These are phyloP conservation scores for Asterella californica DNA, from an alignment of 225 moss, liverwort and hornwort species.

Conservation along the genomic window DNA sequence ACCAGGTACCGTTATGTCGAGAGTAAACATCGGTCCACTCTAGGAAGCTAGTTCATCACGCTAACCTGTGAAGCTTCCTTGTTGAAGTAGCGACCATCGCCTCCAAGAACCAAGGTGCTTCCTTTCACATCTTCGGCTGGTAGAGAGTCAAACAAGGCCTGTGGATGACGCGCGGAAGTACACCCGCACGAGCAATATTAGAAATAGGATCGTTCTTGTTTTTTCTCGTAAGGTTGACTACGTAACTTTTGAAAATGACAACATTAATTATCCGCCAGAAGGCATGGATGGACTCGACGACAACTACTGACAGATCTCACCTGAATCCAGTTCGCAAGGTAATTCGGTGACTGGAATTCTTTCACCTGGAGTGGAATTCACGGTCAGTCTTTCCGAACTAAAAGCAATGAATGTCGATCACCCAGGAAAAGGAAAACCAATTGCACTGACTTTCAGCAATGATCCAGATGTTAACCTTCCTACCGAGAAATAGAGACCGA, in stretches of 20 bases:
- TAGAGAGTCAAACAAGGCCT: conserved; percentile 78
- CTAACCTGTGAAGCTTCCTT: conserved; percentile 73
- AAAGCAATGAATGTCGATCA: background rate
- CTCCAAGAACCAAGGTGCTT: conserved; percentile 85
- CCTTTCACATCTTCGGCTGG: conserved; percentile 70
- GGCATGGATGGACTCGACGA: background rate
- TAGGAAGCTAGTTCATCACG: background rate
- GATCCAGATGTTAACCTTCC: background rate
- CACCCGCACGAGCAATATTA: background rate
- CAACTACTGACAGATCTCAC: conserved; percentile 19
- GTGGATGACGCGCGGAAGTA: background rate
- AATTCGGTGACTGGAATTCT: conserved; percentile 75
- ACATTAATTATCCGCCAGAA: background rate
- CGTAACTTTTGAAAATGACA: background rate
- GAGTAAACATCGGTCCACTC: background rate
- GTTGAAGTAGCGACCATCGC: conserved; percentile 94
- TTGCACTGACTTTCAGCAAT: background rate
- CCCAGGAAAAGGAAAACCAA: background rate
- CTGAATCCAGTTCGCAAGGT: conserved; percentile 97
- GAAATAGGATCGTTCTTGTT: background rate
- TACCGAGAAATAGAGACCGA: background rate
- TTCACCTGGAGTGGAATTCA: conserved; percentile 49
- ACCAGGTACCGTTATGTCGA: background rate
- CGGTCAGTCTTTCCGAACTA: background rate
- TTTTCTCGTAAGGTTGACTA: background rate